Evolutionary conservation across 2,329 filamentous ascomycete genomes (phyloP).

Genomic region (Cryphonectria radicalis): DNA sequence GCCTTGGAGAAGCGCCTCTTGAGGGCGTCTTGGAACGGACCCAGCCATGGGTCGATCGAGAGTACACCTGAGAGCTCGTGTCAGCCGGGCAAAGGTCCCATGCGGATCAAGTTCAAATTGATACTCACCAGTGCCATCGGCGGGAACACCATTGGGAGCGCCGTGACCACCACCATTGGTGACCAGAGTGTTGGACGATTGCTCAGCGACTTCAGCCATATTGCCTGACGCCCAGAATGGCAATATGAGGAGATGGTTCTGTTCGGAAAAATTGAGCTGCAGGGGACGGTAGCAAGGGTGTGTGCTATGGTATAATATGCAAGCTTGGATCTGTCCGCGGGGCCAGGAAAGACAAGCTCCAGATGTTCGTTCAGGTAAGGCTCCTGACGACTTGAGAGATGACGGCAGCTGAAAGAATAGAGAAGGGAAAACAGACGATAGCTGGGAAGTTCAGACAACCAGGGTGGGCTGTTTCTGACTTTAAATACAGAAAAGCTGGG

Average conservation of each 20-base stretch:
- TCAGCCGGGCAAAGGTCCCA: constrained; percentile 21
- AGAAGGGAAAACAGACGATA: not conserved
- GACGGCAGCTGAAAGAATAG: not conserved
- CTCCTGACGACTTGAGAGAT: not conserved
- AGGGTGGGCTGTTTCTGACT: not conserved
- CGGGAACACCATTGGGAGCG: constrained; percentile 57
- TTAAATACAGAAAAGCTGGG: constrained; percentile 12
- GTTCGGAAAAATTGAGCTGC: not conserved
- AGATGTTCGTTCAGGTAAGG: not conserved
- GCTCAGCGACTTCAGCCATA: constrained; percentile 44
- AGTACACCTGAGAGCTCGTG: constrained; percentile 68
- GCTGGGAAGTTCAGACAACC: not conserved
- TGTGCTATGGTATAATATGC: not conserved
- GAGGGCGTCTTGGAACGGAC: constrained; percentile 79
- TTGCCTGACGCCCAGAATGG: constrained; percentile 25
- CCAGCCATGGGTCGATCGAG: constrained; percentile 85
- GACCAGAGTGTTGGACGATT: constrained; percentile 51
- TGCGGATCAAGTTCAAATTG: not conserved
- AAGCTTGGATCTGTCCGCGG: not conserved
- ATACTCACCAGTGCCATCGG: constrained; percentile 71
- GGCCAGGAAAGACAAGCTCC: not conserved
- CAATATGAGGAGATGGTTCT: not conserved
- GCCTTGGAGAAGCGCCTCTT: constrained; percentile 77
- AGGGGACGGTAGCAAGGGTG: constrained; percentile 13
- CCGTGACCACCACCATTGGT: constrained; percentile 36